Evolutionary conservation across 768 basidiomycete genomes (phyloP).

Genomic region (Tylopilus plumbeoviolaceoides): DNA sequence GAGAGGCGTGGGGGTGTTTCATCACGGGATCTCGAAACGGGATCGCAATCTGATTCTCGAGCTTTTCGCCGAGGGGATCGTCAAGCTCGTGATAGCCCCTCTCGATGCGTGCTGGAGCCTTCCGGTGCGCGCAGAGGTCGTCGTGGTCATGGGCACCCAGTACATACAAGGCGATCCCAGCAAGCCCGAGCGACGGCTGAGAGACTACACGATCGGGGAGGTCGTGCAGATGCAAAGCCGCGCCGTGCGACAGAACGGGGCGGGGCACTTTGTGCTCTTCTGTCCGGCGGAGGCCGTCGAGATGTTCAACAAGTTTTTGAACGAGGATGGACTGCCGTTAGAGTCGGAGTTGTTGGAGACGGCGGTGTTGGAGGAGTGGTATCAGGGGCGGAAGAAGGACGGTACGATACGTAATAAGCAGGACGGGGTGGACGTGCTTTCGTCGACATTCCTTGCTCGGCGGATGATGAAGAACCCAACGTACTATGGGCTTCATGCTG

Average conservation of each 20-base stretch:
- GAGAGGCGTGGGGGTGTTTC: constrained; percentile 86
- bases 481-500: constrained; percentile 65
- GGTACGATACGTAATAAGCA: constrained; percentile 49
- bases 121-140: constrained; percentile 77
- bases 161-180: constrained; percentile 53
- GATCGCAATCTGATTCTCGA: constrained; percentile 76
- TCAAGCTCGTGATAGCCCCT: constrained; percentile 79
- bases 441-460: constrained; percentile 75
- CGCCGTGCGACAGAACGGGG: constrained; percentile 60
- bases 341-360: constrained; percentile 73
- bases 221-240: constrained; percentile 89
- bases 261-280: constrained; percentile 77
- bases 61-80: constrained; percentile 73
- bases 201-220: constrained; percentile 78
- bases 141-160: constrained; percentile 92
- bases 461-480: constrained; percentile 76
- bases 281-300: constrained; percentile 86
- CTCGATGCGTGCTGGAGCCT: constrained; percentile 85
- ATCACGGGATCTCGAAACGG: constrained; percentile 59
- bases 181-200: constrained; percentile 59
- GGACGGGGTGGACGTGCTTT: constrained; percentile 69
- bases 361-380: constrained; percentile 46
- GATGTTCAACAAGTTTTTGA: constrained; percentile 77
- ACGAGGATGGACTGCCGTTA: constrained; percentile 76
- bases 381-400: constrained; percentile 35